Evolutionary conservation across 768 basidiomycete genomes (phyloP).

Genomic region (Sporobolomyces pararoseus): DNA sequence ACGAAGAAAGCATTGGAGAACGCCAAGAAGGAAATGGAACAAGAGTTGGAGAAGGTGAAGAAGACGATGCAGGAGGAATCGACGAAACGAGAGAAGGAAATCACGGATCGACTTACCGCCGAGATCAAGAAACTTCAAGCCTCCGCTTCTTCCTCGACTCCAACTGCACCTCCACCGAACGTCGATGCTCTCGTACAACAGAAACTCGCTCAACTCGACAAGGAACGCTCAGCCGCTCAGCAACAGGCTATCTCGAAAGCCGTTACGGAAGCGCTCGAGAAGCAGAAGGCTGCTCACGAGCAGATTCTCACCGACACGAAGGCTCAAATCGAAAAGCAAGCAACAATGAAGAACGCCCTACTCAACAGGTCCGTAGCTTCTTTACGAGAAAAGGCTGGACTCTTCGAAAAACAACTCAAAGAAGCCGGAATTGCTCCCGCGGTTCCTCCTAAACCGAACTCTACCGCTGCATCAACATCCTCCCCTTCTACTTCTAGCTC

Average conservation of each 20-base stretch:
- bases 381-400: constrained; percentile 44
- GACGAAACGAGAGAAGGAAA: constrained; percentile 51
- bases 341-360: constrained; percentile 33
- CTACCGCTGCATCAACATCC: constrained; percentile 14
- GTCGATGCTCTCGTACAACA: constrained; percentile 53
- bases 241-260: constrained; percentile 47
- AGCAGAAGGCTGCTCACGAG: constrained; percentile 33
- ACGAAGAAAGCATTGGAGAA: constrained; percentile 49
- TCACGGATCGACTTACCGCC: constrained; percentile 40
- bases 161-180: constrained; percentile 31
- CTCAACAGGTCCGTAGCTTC: constrained; percentile 33
- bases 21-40: constrained; percentile 47
- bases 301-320: constrained; percentile 31
- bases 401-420: constrained; percentile 30
- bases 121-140: constrained; percentile 36
- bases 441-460: constrained; percentile 31
- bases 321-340: constrained; percentile 37
- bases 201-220: constrained; percentile 60
- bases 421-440: background rate
- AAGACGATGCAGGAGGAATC: constrained; percentile 48
- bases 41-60: constrained; percentile 47
- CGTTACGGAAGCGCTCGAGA: constrained; percentile 30
- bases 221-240: constrained; percentile 25
- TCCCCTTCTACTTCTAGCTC: too few species aligned
- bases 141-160: constrained; percentile 1